These are phyloP conservation scores for Tetrahymena borealis DNA, from an alignment of 73 alveolate genomes.

Conservation along the genomic window DNA sequence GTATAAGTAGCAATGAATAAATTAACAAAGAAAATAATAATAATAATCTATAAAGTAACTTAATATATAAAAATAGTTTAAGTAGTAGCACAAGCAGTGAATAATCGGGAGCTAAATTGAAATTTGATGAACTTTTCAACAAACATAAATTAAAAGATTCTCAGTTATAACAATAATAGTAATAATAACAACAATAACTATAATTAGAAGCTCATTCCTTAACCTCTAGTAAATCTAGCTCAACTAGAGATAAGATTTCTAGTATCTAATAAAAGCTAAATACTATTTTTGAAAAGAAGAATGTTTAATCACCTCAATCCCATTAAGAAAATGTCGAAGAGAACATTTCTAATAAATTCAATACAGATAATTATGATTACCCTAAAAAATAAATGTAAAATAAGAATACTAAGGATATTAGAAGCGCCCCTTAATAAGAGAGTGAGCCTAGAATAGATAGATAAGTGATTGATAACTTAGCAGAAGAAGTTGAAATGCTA, in stretches of 20 bases:
- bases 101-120: not conserved
- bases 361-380: not conserved
- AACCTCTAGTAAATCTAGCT: not conserved
- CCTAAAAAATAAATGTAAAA: not conserved
- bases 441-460: not conserved
- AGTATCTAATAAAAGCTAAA: not conserved
- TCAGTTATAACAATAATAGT: not conserved
- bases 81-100: not conserved
- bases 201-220: not conserved
- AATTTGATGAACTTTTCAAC: not conserved
- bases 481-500: not conserved
- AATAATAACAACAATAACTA: too few species aligned
- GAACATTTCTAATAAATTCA: not conserved
- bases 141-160: not conserved
- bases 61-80: too few species aligned
- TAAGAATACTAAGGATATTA: not conserved
- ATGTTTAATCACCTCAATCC: not conserved
- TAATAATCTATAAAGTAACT: not conserved
- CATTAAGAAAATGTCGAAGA: not conserved
- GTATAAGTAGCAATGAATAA: not conserved
- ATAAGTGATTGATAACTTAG: not conserved
- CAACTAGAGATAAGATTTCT: not conserved
- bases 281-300: not conserved
- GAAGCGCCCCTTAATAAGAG: too few species aligned
- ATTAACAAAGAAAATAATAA: not conserved